Conservation (phyloP, 129 eudicot genomes). For the Chrysanthemum lavandulifolium region DNA sequence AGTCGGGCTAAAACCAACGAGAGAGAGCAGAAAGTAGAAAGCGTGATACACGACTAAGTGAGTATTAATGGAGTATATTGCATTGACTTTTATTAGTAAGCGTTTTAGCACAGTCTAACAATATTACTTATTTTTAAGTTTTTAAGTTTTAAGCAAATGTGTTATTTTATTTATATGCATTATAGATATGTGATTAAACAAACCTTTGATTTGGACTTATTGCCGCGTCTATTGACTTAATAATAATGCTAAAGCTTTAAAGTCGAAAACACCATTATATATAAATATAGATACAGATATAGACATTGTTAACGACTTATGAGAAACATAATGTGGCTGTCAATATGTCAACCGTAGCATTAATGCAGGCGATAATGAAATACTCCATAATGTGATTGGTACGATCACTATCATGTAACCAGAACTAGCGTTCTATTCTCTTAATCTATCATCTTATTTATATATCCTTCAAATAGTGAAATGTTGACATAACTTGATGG, state of each 20-base stretch:
- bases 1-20: too few species aligned
- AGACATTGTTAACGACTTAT: background rate
- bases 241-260: conserved; percentile 18
- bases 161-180: too few species aligned
- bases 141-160: too few species aligned
- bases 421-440: background rate
- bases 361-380: conserved; percentile 23
- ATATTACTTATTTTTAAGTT: too few species aligned
- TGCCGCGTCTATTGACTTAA: conserved; percentile 24
- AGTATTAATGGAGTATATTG: too few species aligned
- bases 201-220: conserved; percentile 20
- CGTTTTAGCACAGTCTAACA: too few species aligned
- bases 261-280: conserved; percentile 10
- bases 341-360: conserved; percentile 25
- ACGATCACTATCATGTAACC: background rate
- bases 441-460: background rate
- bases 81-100: too few species aligned
- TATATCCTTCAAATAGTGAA: background rate
- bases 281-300: background rate
- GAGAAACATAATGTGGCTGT: conserved; percentile 13
- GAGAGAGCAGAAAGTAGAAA: too few species aligned
- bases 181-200: conserved; percentile 4
- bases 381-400: conserved; percentile 6
- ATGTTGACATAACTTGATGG: background rate
- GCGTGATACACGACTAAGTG: too few species aligned